Evolutionary conservation across 1,284 basidiomycete genomes (phyloP).

Genomic region (Austroboletus rostrupii): DNA sequence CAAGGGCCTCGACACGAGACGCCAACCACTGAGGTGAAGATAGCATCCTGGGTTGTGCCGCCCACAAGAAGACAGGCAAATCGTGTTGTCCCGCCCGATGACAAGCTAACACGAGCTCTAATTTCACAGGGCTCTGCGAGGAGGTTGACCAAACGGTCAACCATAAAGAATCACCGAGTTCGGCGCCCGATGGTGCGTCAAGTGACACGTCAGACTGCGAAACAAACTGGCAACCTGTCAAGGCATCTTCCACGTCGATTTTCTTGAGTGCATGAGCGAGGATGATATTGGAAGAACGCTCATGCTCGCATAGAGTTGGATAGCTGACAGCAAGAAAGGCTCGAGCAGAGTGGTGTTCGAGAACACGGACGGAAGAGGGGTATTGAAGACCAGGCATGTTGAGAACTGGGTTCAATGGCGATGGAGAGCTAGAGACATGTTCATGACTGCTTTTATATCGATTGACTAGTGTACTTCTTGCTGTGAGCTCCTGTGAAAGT

Average conservation of each 20-base stretch:
- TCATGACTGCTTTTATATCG: conserved; percentile 11
- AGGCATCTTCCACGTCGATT: conserved; percentile 35
- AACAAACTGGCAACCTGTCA: conserved; percentile 37
- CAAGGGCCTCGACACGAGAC: conserved; percentile 35
- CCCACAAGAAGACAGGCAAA: conserved; percentile 53
- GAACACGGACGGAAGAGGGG: conserved; percentile 32
- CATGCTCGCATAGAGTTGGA: conserved; percentile 40
- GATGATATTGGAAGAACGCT: conserved; percentile 50
- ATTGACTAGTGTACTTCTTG: conserved; percentile 1
- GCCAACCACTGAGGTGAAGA: conserved; percentile 34
- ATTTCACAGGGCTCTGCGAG: conserved; percentile 26
- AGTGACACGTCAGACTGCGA: conserved; percentile 31
- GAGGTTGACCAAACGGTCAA: conserved; percentile 46
- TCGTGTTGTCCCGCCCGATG: conserved; percentile 41
- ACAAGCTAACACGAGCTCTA: conserved; percentile 49
- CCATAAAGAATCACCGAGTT: conserved; percentile 39
- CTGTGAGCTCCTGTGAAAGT: conserved; percentile 23
- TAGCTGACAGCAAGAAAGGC: conserved; percentile 42
- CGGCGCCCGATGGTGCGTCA: conserved; percentile 9
- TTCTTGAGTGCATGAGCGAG: conserved; percentile 48
- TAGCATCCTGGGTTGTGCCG: conserved; percentile 29
- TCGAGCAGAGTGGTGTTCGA: conserved; percentile 40
- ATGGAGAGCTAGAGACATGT: conserved; percentile 15
- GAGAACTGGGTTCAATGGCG: conserved; percentile 19
- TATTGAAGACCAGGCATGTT: conserved; percentile 27